A percentile compares a stretch with the other conserved stretches of the same genome.
These are phyloP conservation scores for Noccaea bulbosa DNA, from an alignment of 345 rosid species.

Conservation along the genomic window DNA sequence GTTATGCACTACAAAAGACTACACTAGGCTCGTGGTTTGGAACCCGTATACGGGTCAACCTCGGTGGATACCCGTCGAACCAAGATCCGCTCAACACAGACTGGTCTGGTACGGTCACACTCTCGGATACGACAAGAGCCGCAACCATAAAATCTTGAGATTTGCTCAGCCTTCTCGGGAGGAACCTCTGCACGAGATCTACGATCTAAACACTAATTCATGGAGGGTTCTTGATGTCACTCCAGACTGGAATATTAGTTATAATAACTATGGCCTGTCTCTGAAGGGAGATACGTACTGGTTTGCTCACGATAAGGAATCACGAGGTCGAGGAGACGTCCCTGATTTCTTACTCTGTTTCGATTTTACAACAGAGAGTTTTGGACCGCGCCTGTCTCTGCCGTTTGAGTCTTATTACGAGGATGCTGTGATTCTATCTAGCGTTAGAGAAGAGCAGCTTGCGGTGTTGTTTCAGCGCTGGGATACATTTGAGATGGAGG, in stretches of 20 bases:
- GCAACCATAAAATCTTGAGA: slow-evolving; percentile 12
- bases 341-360: slow-evolving; percentile 19
- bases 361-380: slow-evolving; percentile 8
- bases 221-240: slow-evolving; percentile 21
- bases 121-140: neutral
- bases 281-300: slow-evolving; percentile 18
- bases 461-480: slow-evolving; percentile 1
- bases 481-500: neutral
- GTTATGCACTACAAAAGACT: slow-evolving; percentile 8
- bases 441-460: slow-evolving; percentile 14
- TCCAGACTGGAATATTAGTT: neutral
- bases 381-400: slow-evolving; percentile 3
- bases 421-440: neutral
- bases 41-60: neutral
- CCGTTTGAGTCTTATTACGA: neutral
- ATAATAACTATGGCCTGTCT: neutral
- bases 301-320: neutral
- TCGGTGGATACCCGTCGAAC: slow-evolving; percentile 8
- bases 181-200: neutral
- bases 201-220: neutral
- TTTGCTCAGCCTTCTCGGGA: neutral
- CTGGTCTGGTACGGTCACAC: slow-evolving; percentile 6
- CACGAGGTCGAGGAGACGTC: neutral
- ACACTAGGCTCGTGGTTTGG: slow-evolving; percentile 4
- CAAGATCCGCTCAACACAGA: neutral